These are phyloP conservation scores for Vararia minispora DNA, from an alignment of 768 basidiomycete species.

Conservation along the genomic window DNA sequence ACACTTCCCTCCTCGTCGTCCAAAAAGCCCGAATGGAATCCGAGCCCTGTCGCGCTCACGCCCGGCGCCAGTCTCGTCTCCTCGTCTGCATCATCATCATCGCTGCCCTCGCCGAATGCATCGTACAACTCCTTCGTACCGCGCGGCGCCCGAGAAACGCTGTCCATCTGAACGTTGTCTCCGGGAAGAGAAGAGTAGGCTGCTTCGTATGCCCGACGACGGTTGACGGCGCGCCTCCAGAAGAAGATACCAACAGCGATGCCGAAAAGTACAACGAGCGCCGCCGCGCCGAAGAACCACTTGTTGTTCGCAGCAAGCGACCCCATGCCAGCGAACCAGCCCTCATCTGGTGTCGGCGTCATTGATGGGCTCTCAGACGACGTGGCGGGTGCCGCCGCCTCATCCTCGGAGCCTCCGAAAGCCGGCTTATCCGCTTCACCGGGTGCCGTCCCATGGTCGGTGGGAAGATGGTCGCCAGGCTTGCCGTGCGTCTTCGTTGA, in stretches of 20 bases:
- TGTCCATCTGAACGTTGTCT: slow-evolving; percentile 71
- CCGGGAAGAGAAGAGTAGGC: slow-evolving; percentile 53
- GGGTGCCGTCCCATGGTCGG: slow-evolving; percentile 68
- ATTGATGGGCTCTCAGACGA: slow-evolving; percentile 27
- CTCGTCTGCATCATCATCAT: slow-evolving; percentile 73
- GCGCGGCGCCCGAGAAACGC: slow-evolving; percentile 36
- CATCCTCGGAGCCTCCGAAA: slow-evolving; percentile 29
- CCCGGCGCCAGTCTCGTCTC: slow-evolving; percentile 45
- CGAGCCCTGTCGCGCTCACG: slow-evolving; percentile 26
- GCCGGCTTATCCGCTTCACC: slow-evolving; percentile 77
- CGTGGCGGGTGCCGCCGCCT: slow-evolving; percentile 12
- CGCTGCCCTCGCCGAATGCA: slow-evolving; percentile 86
- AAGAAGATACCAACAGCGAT: slow-evolving; percentile 65
- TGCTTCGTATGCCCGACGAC: slow-evolving; percentile 28
- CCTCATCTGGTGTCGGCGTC: slow-evolving; percentile 60
- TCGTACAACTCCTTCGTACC: slow-evolving; percentile 89
- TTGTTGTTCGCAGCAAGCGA: slow-evolving; percentile 63
- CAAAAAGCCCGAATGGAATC: slow-evolving; percentile 72
- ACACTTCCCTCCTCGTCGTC: slow-evolving; percentile 59
- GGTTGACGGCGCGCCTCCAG: slow-evolving; percentile 50
- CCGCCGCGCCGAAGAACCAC: slow-evolving; percentile 87
- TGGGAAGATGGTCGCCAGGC: slow-evolving; percentile 80
- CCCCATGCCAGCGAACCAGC: slow-evolving; percentile 76
- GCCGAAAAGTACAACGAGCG: slow-evolving; percentile 68
- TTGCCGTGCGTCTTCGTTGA: slow-evolving; percentile 59